phyloP scores from a whole-genome alignment of 306 rosid species.

The Pyrus pyrifolia region DNA sequence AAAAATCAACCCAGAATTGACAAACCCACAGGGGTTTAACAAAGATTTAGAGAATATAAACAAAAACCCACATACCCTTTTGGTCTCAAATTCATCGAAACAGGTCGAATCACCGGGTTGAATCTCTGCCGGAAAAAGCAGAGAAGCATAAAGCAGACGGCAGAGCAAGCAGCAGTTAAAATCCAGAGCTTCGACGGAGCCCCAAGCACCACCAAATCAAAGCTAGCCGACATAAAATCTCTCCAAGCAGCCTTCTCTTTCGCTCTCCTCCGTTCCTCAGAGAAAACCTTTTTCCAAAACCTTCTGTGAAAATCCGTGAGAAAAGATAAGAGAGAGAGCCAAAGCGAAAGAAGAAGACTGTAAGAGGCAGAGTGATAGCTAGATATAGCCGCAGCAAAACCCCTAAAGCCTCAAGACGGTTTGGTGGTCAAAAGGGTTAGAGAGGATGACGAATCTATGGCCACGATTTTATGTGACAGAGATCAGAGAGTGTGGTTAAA shows the following conservation, averaged over 20 bases:
- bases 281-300: not conserved
- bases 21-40: not conserved
- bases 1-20: not conserved
- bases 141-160: constrained; percentile 27
- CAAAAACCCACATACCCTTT: constrained; percentile 38
- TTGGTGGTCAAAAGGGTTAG: not conserved
- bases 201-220: constrained; percentile 52
- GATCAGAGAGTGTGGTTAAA: not conserved
- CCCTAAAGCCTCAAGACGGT: not conserved
- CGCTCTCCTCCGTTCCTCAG: constrained; percentile 11
- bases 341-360: not conserved
- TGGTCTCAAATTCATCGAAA: constrained; percentile 89
- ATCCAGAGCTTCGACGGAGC: constrained; percentile 61
- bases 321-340: not conserved
- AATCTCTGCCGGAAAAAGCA: constrained; percentile 33
- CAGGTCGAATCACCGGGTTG: constrained; percentile 22
- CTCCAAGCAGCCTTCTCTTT: constrained; percentile 21
- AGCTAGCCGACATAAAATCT: constrained; percentile 82
- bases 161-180: constrained; percentile 1
- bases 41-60: not conserved
- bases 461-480: constrained; percentile 19
- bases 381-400: not conserved
- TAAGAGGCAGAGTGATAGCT: not conserved
- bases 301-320: not conserved
- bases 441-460: constrained; percentile 47